Conservation (phyloP, 208 protist genomes). For the Leishmania martiniquensis region DNA sequence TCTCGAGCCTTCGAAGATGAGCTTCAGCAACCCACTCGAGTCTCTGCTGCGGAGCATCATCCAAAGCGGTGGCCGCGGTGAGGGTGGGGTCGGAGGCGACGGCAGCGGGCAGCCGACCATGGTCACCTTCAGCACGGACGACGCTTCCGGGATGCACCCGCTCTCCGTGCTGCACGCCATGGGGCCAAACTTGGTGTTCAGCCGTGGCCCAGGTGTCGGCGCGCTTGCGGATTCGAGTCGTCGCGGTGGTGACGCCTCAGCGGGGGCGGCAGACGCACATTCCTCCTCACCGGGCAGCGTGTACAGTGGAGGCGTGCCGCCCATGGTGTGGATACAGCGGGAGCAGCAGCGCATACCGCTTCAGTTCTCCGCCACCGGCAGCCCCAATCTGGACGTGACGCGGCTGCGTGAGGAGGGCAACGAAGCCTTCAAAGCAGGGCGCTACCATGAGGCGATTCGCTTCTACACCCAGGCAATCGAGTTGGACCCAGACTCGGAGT, state of each 20-base stretch:
- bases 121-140: slow-evolving; percentile 26
- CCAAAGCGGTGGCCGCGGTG: slow-evolving; percentile 7
- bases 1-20: slow-evolving; percentile 7
- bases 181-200: slow-evolving; percentile 16
- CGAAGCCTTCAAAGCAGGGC: slow-evolving; percentile 51
- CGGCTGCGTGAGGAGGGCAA: slow-evolving; percentile 75
- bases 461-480: slow-evolving; percentile 75
- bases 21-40: slow-evolving; percentile 19
- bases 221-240: neutral
- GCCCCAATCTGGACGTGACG: slow-evolving; percentile 30
- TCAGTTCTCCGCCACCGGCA: slow-evolving; percentile 23
- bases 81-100: neutral
- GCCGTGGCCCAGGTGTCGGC: neutral
- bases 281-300: slow-evolving; percentile 42
- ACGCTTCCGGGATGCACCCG: slow-evolving; percentile 6
- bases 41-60: slow-evolving; percentile 22
- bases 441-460: slow-evolving; percentile 54
- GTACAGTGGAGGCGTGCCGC: slow-evolving; percentile 57
- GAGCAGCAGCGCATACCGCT: slow-evolving; percentile 60
- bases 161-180: slow-evolving; percentile 23
- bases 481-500: slow-evolving; percentile 49
- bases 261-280: neutral
- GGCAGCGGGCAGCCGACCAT: slow-evolving; percentile 15
- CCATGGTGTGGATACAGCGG: slow-evolving; percentile 67
- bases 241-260: neutral